Evolutionary conservation across 345 rosid species (phyloP).

Genomic region (Cardiospermum halicacabum): DNA sequence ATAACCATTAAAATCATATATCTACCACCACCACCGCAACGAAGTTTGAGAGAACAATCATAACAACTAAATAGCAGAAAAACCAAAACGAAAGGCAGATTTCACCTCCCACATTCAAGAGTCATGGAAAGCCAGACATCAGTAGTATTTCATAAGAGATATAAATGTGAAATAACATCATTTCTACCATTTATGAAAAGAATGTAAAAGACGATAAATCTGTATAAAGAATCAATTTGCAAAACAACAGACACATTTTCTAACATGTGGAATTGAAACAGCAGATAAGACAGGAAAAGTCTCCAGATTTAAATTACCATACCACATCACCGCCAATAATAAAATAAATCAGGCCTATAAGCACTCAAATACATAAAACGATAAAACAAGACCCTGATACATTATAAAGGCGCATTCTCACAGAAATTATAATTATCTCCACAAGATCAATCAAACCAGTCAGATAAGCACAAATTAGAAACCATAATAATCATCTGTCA

Average conservation of each 20-base stretch:
- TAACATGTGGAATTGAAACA: background rate
- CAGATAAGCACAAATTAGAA: background rate
- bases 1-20: background rate
- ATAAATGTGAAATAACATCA: background rate
- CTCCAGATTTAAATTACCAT: slow-evolving; percentile 2
- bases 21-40: background rate
- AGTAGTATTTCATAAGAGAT: background rate
- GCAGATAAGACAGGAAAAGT: slow-evolving; percentile 5
- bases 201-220: background rate
- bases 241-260: background rate
- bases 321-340: background rate
- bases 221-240: background rate
- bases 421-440: background rate
- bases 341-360: background rate
- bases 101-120: background rate
- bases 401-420: background rate
- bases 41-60: background rate
- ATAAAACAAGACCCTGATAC: background rate
- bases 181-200: background rate
- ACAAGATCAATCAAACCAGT: slow-evolving; percentile 4
- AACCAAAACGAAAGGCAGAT: background rate
- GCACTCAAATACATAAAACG: background rate
- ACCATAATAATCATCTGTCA: background rate
- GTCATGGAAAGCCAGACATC: background rate
- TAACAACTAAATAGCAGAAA: background rate